These are phyloP conservation scores for Dalbergia oliveri DNA, from an alignment of 306 rosid genomes.

Conservation along the genomic window DNA sequence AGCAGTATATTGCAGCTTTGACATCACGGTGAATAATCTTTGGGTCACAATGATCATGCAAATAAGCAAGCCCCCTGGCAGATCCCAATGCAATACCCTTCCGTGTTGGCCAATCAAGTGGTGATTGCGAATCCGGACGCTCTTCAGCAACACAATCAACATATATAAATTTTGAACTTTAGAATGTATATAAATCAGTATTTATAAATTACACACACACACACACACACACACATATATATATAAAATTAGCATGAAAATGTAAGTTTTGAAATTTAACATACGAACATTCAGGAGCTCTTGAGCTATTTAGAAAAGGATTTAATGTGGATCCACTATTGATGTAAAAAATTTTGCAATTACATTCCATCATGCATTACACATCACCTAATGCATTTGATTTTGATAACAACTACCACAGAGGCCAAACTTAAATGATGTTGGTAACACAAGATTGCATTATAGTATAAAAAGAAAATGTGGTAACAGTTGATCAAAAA, in stretches of 20 bases:
- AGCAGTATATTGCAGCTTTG: slow-evolving; percentile 43
- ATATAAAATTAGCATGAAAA: too few relatives aligned
- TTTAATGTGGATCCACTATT: too few relatives aligned
- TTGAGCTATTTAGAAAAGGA: not conserved
- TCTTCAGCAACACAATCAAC: slow-evolving; percentile 10
- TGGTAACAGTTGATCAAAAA: not conserved
- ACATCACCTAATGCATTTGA: too few relatives aligned
- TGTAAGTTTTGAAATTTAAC: not conserved
- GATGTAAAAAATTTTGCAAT: too few relatives aligned
- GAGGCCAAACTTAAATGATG: not conserved
- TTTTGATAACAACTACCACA: not conserved
- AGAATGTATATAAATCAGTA: too few relatives aligned
- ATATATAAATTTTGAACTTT: not conserved
- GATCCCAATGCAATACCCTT: slow-evolving; percentile 34
- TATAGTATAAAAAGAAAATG: too few relatives aligned
- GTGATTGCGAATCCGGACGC: slow-evolving; percentile 5
- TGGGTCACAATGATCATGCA: slow-evolving; percentile 37
- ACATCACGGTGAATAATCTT: slow-evolving; percentile 43
- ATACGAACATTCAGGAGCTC: not conserved
- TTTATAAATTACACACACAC: too few relatives aligned
- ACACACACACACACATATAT: too few relatives aligned
- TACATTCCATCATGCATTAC: too few relatives aligned
- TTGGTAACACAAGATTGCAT: not conserved
- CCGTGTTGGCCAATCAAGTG: slow-evolving; percentile 28
- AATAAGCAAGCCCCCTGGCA: slow-evolving; percentile 47